Conservation (phyloP, 495 filamentous ascomycete genomes). For the Aspergillus kassunensis region DNA sequence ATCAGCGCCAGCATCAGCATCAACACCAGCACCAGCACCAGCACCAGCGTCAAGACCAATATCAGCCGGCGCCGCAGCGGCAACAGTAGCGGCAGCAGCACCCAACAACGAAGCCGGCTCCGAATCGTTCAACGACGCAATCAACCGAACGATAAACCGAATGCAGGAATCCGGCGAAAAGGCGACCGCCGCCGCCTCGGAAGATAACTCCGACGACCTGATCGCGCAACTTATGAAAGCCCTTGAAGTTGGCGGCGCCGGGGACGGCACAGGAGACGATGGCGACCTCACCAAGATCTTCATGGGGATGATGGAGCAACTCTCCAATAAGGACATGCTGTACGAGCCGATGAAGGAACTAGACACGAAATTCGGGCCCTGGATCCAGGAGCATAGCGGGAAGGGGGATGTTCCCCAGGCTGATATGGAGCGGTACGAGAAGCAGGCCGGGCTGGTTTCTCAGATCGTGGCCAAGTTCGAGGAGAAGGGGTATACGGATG, state of each 20-base stretch:
- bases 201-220: conserved; percentile 70
- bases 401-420: conserved; percentile 56
- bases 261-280: conserved; percentile 65
- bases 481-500: conserved; percentile 69
- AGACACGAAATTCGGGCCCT: conserved; percentile 81
- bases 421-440: conserved; percentile 73
- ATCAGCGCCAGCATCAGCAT: conserved; percentile 4
- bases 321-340: conserved; percentile 96
- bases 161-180: conserved; percentile 84
- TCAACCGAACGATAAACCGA: conserved; percentile 84
- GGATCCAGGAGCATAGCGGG: conserved; percentile 74
- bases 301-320: conserved; percentile 95
- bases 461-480: conserved; percentile 92
- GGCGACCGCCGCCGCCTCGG: conserved; percentile 69
- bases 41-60: neutral
- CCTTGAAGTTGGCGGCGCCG: conserved; percentile 54
- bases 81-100: neutral
- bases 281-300: conserved; percentile 91
- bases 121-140: conserved; percentile 83
- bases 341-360: conserved; percentile 99
- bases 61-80: conserved; percentile 17
- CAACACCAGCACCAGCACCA: conserved; percentile 7
- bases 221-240: conserved; percentile 82
- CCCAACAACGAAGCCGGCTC: conserved; percentile 7
- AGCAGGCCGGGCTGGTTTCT: conserved; percentile 74